A percentile compares a stretch with the other conserved stretches of the same genome.
phyloP scores from a whole-genome alignment of 331 rosid species.

The Erythrophleum ivorense region DNA sequence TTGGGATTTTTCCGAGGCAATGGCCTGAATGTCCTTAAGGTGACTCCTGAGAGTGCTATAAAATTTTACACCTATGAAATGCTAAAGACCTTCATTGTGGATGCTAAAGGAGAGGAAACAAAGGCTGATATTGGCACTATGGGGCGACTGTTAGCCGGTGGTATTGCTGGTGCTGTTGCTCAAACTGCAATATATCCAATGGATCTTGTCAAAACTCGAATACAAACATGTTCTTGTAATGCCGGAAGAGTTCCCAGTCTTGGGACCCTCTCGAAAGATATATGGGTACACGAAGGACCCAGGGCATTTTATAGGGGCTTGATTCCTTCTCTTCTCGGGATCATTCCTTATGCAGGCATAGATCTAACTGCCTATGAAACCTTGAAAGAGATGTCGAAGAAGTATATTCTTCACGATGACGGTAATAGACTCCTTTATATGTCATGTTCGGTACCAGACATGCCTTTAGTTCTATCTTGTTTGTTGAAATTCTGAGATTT shows the following conservation, averaged over 20 bases:
- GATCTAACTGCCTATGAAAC: conserved; percentile 90
- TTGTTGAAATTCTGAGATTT: conserved; percentile 40
- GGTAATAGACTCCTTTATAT: conserved; percentile 54
- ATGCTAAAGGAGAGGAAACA: conserved; percentile 57
- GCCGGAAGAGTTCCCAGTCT: conserved; percentile 67
- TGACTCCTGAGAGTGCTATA: conserved; percentile 93
- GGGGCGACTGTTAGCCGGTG: conserved; percentile 81
- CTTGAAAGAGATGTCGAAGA: conserved; percentile 81
- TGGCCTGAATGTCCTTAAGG: conserved; percentile 82
- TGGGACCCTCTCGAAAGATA: conserved; percentile 65
- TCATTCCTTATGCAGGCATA: conserved; percentile 90
- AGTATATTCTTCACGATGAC: conserved; percentile 63
- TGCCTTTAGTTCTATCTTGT: conserved; percentile 32
- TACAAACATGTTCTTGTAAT: conserved; percentile 65
- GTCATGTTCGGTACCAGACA: conserved; percentile 42
- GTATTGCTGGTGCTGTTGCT: conserved; percentile 88
- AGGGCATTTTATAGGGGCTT: conserved; percentile 82
- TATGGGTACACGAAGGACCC: conserved; percentile 87
- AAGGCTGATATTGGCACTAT: conserved; percentile 60
- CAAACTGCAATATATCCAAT: conserved; percentile 83
- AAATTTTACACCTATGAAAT: conserved; percentile 74
- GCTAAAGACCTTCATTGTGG: conserved; percentile 58
- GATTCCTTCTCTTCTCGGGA: conserved; percentile 86
- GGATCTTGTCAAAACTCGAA: conserved; percentile 87
- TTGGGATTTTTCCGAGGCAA: conserved; percentile 86